phyloP scores from a whole-genome alignment of 768 basidiomycete species.

The Rhodotorula taiwanensis region DNA sequence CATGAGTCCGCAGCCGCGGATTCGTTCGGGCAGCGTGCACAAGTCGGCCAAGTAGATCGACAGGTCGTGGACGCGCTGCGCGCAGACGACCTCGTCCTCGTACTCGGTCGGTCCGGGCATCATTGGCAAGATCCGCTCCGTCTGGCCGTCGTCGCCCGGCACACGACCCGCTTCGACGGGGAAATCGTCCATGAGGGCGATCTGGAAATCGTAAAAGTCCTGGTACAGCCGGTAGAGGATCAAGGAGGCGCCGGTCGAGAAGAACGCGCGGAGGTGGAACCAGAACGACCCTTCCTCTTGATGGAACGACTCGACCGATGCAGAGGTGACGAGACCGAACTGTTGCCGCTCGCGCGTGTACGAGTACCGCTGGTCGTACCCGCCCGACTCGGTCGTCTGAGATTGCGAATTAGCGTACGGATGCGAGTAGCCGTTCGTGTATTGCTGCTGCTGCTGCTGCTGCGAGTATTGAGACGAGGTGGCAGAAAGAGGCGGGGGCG shows the following conservation, averaged over 20 bases:
- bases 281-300: conserved; percentile 92
- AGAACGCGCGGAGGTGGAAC: conserved; percentile 88
- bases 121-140: conserved; percentile 71
- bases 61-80: conserved; percentile 69
- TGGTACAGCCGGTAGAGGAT: conserved; percentile 92
- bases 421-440: not conserved
- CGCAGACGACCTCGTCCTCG: conserved; percentile 77
- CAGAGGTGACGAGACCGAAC: conserved; percentile 70
- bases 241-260: conserved; percentile 56
- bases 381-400: not conserved
- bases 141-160: conserved; percentile 32
- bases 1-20: conserved; percentile 71
- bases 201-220: conserved; percentile 97
- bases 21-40: conserved; percentile 68
- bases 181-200: conserved; percentile 74
- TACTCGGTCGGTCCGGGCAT: conserved; percentile 91
- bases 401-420: not conserved
- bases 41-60: conserved; percentile 80
- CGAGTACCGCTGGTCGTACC: conserved; percentile 25
- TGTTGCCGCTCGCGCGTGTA: conserved; percentile 33
- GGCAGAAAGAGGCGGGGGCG: not conserved
- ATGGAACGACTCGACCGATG: conserved; percentile 93
- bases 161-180: conserved; percentile 84
- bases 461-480: not conserved
- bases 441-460: not conserved